These are phyloP conservation scores for Austroboletus eburneus DNA, from an alignment of 768 basidiomycete genomes.

Conservation along the genomic window DNA sequence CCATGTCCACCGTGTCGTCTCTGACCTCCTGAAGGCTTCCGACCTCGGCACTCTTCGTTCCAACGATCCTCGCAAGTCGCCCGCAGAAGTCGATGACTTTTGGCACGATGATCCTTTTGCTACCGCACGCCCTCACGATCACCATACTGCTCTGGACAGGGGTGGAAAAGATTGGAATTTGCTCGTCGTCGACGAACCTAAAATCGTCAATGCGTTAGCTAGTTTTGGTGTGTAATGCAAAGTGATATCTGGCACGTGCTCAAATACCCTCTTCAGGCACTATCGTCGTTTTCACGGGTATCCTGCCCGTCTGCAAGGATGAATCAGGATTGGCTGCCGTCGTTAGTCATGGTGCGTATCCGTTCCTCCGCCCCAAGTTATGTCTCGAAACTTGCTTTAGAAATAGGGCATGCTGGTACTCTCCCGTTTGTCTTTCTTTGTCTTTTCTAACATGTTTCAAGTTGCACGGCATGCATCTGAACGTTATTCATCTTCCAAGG, in stretches of 20 bases:
- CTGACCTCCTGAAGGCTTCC: slow-evolving; percentile 63
- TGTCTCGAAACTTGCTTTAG: slow-evolving; percentile 33
- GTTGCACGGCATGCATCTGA: slow-evolving; percentile 60
- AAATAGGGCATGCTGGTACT: slow-evolving; percentile 76
- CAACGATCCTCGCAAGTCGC: slow-evolving; percentile 2
- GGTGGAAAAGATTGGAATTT: slow-evolving; percentile 55
- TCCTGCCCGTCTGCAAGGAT: slow-evolving; percentile 70
- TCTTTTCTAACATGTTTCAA: slow-evolving; percentile 18
- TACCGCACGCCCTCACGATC: slow-evolving; percentile 1
- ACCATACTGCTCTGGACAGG: slow-evolving; percentile 11
- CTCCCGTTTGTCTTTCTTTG: background rate
- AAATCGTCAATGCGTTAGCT: slow-evolving; percentile 74
- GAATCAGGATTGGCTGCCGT: slow-evolving; percentile 84
- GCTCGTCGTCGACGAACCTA: slow-evolving; percentile 70
- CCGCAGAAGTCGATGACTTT: slow-evolving; percentile 12
- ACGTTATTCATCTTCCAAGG: slow-evolving; percentile 37
- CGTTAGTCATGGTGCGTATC: slow-evolving; percentile 66
- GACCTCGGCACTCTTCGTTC: slow-evolving; percentile 59
- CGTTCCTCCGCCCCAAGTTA: background rate
- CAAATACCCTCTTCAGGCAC: slow-evolving; percentile 46
- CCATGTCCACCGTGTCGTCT: slow-evolving; percentile 67
- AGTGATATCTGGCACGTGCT: background rate
- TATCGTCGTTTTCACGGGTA: slow-evolving; percentile 87
- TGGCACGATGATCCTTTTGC: slow-evolving; percentile 22
- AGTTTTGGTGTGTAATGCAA: slow-evolving; percentile 47